These are phyloP conservation scores for Chalciporus sp. DNA, from an alignment of 1,284 basidiomycete genomes.

Conservation along the genomic window DNA sequence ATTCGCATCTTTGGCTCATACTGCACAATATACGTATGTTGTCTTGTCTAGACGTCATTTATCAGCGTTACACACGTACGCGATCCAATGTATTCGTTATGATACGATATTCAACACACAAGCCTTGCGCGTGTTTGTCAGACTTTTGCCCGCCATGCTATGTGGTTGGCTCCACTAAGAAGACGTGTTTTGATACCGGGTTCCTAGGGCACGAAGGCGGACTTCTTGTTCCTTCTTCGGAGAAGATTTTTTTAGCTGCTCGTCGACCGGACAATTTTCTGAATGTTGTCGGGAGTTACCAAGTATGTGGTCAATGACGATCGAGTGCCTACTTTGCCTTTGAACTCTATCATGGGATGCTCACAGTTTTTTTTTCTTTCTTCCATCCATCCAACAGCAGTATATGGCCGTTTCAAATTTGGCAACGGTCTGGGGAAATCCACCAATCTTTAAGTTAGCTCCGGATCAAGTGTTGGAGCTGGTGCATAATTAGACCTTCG, in stretches of 20 bases:
- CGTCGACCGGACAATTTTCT: constrained; percentile 1
- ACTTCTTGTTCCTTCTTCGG: not conserved
- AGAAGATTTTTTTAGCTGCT: not conserved
- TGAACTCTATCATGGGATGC: not conserved
- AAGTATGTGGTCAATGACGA: not conserved
- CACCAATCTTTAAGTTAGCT: not conserved
- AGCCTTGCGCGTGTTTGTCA: not conserved
- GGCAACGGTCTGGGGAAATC: not conserved
- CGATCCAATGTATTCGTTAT: not conserved
- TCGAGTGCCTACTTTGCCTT: too few relatives aligned
- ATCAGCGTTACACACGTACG: not conserved
- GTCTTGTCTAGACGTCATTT: not conserved
- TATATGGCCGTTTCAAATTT: not conserved
- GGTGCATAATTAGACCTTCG: not conserved
- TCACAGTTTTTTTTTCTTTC: not conserved
- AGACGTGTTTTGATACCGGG: not conserved
- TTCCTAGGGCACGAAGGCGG: not conserved
- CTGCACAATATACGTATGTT: not conserved
- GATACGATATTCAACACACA: not conserved
- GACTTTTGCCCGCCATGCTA: not conserved
- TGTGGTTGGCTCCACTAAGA: not conserved
- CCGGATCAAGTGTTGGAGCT: not conserved
- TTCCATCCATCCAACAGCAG: not conserved
- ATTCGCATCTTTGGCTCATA: not conserved
- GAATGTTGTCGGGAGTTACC: not conserved